Percentiles rank a stretch among this genome's conserved stretches.
Conservation (phyloP, 2,329 filamentous ascomycete species). For the Fusarium sp. region DNA sequence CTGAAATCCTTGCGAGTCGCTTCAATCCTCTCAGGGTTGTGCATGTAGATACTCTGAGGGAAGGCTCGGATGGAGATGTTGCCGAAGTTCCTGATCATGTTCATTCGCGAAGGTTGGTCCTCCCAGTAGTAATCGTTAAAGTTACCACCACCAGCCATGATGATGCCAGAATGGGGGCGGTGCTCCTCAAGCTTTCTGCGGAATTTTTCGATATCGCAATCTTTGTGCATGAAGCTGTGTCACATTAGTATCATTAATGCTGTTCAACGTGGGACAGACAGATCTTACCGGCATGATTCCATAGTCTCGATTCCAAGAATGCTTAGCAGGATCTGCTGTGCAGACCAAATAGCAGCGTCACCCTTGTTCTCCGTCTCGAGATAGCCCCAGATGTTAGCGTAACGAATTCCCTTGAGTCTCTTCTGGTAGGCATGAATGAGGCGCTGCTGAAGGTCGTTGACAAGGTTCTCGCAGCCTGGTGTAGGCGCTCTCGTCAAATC, state of each 20-base stretch:
- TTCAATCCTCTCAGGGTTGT: constrained; percentile 40
- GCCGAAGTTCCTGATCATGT: constrained; percentile 45
- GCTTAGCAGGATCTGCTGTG: constrained; percentile 45
- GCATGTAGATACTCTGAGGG: constrained; percentile 46
- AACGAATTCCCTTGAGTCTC: constrained; percentile 44
- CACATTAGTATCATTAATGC: constrained; percentile 27
- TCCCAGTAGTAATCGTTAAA: constrained; percentile 50
- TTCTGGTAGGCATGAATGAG: constrained; percentile 45
- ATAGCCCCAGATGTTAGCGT: constrained; percentile 48
- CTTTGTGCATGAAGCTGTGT: constrained; percentile 44
- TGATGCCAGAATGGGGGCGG: constrained; percentile 46
- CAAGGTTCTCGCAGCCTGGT: constrained; percentile 42
- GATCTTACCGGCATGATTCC: constrained; percentile 45
- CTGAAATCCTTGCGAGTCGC: constrained; percentile 36
- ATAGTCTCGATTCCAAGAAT: constrained; percentile 48
- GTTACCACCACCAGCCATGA: constrained; percentile 48
- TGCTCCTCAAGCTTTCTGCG: constrained; percentile 41
- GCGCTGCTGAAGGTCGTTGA: constrained; percentile 47
- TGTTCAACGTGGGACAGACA: constrained; percentile 15
- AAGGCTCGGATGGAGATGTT: constrained; percentile 45
- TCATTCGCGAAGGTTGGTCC: constrained; percentile 48
- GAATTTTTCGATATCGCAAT: constrained; percentile 44
- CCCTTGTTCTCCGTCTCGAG: constrained; percentile 49
- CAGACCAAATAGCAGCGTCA: constrained; percentile 48
- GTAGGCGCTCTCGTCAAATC: constrained; percentile 38